Evolutionary conservation across 2,329 filamentous ascomycete species (phyloP), one percentile per base, ranked within the genome.

Genomic region (Penicillium sp.): DNA sequence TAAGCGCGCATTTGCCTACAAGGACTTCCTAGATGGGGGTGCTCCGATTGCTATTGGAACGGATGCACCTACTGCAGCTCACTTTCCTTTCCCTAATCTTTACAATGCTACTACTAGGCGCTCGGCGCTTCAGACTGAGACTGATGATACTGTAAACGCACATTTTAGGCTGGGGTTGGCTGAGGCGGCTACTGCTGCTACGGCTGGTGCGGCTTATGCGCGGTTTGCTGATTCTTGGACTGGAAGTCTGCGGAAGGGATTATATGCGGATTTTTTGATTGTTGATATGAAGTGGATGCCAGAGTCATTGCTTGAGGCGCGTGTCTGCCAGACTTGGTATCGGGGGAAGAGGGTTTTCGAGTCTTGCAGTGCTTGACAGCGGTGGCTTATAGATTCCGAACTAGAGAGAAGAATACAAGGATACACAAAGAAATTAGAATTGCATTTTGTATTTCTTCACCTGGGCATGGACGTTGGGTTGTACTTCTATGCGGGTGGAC

Each of bases 1-100:
- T 55, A 73, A 74, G 58, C 74, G 79, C 6, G 79, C 79, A 3
- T 82, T 82, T 62, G 79, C 80, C 10, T 82, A 82, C 62, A 74
- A 74, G 9, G 79, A 81, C 9, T 81, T 82, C 61, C 51, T 72
- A 10, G 76, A 78, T n/a, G 73, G 75, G 6, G 79, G 79, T 2
- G 79, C 78, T 0, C 62, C 64, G 5, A 60, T 82, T 8, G 78
- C 79, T 0, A 72, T 82, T 45, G 80, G 80, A 0, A 78, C 78
- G 0, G 80, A 82, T 62, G 72, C 78, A 0, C 80, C 79, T 0
- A 82, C 80, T 2, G 80, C 80, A 1, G 75, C 75, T 0, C 75
- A 79, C 57, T 66, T 71, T 8, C 75, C 79, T 11, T 66, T 81
- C 39, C 72, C 71, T 2, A 82, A 82, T 60, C 57, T 82, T 33